These are phyloP conservation scores for Turritis glabra DNA, from an alignment of 345 rosid genomes.

Conservation along the genomic window DNA sequence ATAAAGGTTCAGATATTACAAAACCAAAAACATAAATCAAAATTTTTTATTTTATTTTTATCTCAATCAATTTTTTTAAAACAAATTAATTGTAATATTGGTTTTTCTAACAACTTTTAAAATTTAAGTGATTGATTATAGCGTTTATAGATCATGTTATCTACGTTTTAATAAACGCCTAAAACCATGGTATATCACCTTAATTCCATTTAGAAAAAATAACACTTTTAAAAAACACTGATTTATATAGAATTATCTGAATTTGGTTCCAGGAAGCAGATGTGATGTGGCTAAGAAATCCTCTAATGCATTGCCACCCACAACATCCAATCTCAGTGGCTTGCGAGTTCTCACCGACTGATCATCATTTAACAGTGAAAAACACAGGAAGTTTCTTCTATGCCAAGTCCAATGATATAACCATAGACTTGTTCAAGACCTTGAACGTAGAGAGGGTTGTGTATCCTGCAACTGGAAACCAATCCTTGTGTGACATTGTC, in stretches of 20 bases:
- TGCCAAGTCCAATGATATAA: constrained; percentile 16
- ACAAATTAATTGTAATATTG: background rate
- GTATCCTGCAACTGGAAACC: constrained; percentile 30
- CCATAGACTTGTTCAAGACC: constrained; percentile 18
- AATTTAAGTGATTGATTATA: background rate
- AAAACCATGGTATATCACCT: too few species aligned
- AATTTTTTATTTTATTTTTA: background rate
- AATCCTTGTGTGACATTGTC: constrained; percentile 31
- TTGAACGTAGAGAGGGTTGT: constrained; percentile 37
- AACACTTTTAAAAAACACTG: too few species aligned
- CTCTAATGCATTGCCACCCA: constrained; percentile 28
- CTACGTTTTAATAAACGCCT: too few species aligned
- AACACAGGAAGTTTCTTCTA: constrained; percentile 46
- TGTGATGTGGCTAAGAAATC: constrained; percentile 63
- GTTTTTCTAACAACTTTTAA: background rate
- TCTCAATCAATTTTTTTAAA: too few species aligned
- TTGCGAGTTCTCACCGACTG: constrained; percentile 32
- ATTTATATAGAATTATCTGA: background rate
- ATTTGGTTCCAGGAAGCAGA: constrained; percentile 51
- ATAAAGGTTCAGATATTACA: background rate
- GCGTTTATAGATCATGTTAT: too few species aligned
- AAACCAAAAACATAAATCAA: background rate
- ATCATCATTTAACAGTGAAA: constrained; percentile 5
- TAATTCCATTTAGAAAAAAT: too few species aligned
- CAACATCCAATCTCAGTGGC: constrained; percentile 25